Evolutionary conservation across 163 green algal species (phyloP), one percentile per base, ranked within the genome.

Genomic region (Volvox carteri): DNA sequence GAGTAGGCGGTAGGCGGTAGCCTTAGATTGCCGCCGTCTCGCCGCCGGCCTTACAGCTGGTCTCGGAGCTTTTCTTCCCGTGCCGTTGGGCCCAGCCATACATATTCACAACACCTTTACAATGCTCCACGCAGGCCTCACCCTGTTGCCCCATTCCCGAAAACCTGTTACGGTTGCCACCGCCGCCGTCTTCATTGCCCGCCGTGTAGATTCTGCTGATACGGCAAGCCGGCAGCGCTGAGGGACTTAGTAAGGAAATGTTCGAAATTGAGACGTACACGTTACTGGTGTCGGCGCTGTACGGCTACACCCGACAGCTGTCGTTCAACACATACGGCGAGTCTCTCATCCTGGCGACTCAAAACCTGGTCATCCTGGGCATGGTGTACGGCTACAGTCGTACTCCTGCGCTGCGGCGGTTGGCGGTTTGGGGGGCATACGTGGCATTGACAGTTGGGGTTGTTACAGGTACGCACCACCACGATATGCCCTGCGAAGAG

Each of bases 321-420:
- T 92, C 97, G 9, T 97, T 99, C 91, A 97, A 83, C 70, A 92
- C 96, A 23, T 99, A 96, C 92, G 97, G 97, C 60, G 97, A 99
- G 89, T 93, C 94, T 7, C 77, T 94, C 35, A 93, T 98, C 78
- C 78, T 95, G 30, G 89, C 87, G 41, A 75, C 79, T 8, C 97
- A 99, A 76, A 98, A 97, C 91, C 90, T 95, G 33, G 60, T 97
- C 21, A 93, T 99, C n/a, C 89, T 98, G 86, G 78, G 90, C 3
- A 90, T 98, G 12, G 93, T 99, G 30, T 99, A 99, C 89, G 74
- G 84, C 23, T 97, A 94, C 83, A 88, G 91, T 37, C 50, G 78
- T 50, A 86, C 84, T 35, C 87, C 84, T 30, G 50, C 48, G 16
- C 80, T 81, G 42, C 68, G 91, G 28, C 83, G 54, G 35, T 23